Evolutionary conservation across 441 rosid genomes (phyloP).

Genomic region (Arabidopsis lyrata): DNA sequence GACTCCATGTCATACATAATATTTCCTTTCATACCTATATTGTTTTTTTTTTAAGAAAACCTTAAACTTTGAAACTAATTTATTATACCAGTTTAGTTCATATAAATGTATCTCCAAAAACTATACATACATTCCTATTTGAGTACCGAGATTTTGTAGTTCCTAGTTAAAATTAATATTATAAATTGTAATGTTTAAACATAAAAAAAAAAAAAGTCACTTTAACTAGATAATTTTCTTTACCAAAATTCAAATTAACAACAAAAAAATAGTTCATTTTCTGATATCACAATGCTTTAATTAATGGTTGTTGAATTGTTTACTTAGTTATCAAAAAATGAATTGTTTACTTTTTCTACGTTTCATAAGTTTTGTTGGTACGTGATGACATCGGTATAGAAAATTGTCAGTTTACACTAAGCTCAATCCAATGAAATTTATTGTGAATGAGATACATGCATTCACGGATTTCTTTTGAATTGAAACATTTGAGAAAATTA

Average conservation of each 20-base stretch:
- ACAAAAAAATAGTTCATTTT: neutral
- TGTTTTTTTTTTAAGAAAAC: neutral
- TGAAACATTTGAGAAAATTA: constrained; percentile 11
- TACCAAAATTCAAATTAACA: neutral
- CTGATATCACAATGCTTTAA: neutral
- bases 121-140: too few relatives aligned
- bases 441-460: constrained; percentile 10
- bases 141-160: neutral
- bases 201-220: neutral
- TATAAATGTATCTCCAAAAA: too few relatives aligned
- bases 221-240: neutral
- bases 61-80: neutral
- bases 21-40: neutral
- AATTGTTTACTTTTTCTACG: neutral
- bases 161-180: neutral
- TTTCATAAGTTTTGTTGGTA: neutral
- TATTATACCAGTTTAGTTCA: too few relatives aligned
- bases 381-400: neutral
- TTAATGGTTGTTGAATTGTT: neutral
- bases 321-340: neutral
- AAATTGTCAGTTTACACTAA: neutral
- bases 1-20: neutral
- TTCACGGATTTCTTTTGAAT: constrained; percentile 21
- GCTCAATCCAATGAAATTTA: constrained; percentile 3
- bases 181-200: neutral